Conservation (phyloP, 2,329 filamentous ascomycete species). For the Rachicladosporium sp. region DNA sequence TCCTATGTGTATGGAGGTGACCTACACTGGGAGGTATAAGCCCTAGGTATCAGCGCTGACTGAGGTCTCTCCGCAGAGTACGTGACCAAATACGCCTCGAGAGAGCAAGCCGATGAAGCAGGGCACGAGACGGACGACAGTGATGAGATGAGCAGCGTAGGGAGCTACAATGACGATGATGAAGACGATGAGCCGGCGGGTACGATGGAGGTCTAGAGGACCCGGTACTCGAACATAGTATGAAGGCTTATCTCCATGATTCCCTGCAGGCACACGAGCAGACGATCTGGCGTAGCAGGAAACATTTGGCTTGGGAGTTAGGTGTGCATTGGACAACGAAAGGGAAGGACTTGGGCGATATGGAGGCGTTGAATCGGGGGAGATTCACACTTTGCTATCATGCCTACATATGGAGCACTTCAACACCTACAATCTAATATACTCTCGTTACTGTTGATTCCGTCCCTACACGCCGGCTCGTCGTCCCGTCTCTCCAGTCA, state of each 20-base stretch:
- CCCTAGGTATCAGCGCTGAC: not conserved
- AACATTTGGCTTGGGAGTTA: not conserved
- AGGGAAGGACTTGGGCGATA: too few species aligned
- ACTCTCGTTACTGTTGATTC: too few species aligned
- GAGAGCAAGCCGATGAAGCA: conserved; percentile 78
- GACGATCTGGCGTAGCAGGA: not conserved
- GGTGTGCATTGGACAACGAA: too few species aligned
- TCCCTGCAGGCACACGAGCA: too few species aligned
- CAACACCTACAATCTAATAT: too few species aligned
- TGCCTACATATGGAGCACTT: too few species aligned
- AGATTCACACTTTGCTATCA: too few species aligned
- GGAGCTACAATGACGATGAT: conserved; percentile 78
- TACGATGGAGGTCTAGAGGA: conserved; percentile 59
- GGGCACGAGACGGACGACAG: conserved; percentile 83
- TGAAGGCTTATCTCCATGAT: conserved; percentile 10
- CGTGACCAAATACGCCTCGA: conserved; percentile 83
- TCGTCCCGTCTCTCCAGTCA: too few species aligned
- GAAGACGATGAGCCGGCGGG: conserved; percentile 81
- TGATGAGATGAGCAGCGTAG: conserved; percentile 91
- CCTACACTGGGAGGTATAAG: not conserved
- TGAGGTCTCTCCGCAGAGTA: conserved; percentile 53
- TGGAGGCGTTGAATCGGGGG: too few species aligned
- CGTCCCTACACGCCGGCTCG: too few species aligned
- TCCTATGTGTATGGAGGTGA: not conserved
- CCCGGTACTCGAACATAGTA: conserved; percentile 18